These are phyloP conservation scores for Zasmidium cellare DNA, from an alignment of 2,329 filamentous ascomycete genomes.

Conservation along the genomic window DNA sequence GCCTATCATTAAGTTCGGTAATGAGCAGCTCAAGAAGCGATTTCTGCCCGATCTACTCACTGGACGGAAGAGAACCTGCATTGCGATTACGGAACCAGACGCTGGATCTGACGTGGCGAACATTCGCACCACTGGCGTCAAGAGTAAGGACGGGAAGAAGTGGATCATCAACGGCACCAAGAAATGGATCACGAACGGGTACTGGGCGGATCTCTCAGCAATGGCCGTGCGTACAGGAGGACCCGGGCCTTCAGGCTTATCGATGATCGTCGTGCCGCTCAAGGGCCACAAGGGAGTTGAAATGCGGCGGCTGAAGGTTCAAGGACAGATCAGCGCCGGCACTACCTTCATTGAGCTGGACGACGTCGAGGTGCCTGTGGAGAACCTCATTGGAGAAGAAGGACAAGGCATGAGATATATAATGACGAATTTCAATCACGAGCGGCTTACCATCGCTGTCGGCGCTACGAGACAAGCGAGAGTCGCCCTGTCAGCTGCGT, in stretches of 20 bases:
- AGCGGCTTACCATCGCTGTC: slow-evolving; percentile 67
- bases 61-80: slow-evolving; percentile 67
- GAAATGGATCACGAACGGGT: slow-evolving; percentile 78
- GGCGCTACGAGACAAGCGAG: slow-evolving; percentile 62
- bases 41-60: slow-evolving; percentile 68
- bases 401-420: slow-evolving; percentile 70
- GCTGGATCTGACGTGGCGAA: slow-evolving; percentile 74
- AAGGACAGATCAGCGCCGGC: slow-evolving; percentile 64
- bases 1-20: slow-evolving; percentile 69
- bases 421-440: slow-evolving; percentile 68
- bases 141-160: slow-evolving; percentile 62
- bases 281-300: slow-evolving; percentile 65
- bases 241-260: slow-evolving; percentile 62
- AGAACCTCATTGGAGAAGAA: slow-evolving; percentile 69
- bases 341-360: slow-evolving; percentile 77
- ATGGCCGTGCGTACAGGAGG: slow-evolving; percentile 76
- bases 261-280: slow-evolving; percentile 69
- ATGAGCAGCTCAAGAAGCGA: slow-evolving; percentile 60
- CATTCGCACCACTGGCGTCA: slow-evolving; percentile 66
- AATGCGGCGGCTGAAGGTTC: slow-evolving; percentile 67
- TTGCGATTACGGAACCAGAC: slow-evolving; percentile 76
- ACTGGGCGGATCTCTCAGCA: slow-evolving; percentile 66
- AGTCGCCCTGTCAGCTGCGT: slow-evolving; percentile 60
- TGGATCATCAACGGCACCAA: slow-evolving; percentile 75
- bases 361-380: slow-evolving; percentile 69